These are phyloP conservation scores for Pycnococcus provasolii DNA, from an alignment of 139 green algal species.

Conservation along the genomic window DNA sequence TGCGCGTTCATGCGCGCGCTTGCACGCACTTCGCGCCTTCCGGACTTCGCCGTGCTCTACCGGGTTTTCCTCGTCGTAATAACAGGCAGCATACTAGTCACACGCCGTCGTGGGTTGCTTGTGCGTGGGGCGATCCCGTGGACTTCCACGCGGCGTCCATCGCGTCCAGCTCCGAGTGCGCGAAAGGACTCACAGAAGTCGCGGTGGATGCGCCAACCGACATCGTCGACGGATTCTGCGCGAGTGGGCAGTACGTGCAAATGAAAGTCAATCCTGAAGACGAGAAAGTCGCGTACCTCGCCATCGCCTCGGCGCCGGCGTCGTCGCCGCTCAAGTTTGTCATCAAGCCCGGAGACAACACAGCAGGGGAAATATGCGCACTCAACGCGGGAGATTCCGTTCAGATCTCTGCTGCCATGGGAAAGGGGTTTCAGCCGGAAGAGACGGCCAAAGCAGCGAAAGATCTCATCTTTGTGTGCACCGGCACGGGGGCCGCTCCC, in stretches of 20 bases:
- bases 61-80: too few species aligned
- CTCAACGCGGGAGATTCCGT: neutral
- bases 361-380: conserved; percentile 4
- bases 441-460: neutral
- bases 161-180: too few species aligned
- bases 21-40: too few species aligned
- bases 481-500: conserved; percentile 5
- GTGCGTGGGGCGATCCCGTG: too few species aligned
- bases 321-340: neutral
- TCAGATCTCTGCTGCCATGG: conserved; percentile 9
- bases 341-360: conserved; percentile 1
- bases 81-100: too few species aligned
- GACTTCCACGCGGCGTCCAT: too few species aligned
- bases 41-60: too few species aligned
- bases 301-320: conserved; percentile 1
- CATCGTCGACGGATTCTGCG: neutral
- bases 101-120: too few species aligned
- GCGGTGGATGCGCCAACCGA: neutral
- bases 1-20: too few species aligned
- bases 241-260: conserved; percentile 4
- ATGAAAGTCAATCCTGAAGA: neutral
- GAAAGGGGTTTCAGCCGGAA: neutral
- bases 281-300: conserved; percentile 7
- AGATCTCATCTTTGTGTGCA: neutral
- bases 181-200: neutral